These are phyloP conservation scores for Eucalyptus polybractea DNA, from an alignment of 345 rosid species.

Conservation along the genomic window DNA sequence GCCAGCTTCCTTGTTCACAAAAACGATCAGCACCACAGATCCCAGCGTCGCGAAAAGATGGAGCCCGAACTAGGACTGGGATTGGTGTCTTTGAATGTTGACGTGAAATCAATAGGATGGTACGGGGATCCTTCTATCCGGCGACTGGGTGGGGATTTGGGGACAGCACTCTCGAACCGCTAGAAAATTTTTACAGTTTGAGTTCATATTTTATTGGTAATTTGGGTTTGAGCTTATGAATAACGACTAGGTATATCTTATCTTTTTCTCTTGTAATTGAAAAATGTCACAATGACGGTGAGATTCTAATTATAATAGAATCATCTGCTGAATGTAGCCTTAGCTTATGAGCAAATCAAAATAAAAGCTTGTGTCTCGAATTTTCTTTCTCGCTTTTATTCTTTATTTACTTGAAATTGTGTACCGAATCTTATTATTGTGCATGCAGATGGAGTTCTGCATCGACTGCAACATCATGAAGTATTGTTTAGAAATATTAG, in stretches of 20 bases:
- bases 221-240: too few relatives aligned
- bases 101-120: fast-evolving
- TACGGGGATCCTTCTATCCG: fast-evolving
- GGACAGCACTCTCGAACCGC: fast-evolving
- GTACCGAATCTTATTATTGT: neutral
- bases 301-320: too few relatives aligned
- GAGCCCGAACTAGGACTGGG: neutral
- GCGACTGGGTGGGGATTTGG: fast-evolving
- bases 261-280: too few relatives aligned
- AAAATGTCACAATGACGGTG: too few relatives aligned
- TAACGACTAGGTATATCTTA: fast-evolving
- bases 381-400: fast-evolving
- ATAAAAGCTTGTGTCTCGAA: neutral
- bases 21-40: neutral
- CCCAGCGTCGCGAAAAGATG: neutral
- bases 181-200: too few relatives aligned
- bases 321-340: fast-evolving
- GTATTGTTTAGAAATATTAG: neutral
- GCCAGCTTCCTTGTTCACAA: neutral
- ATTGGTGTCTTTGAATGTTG: fast-evolving
- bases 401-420: too few relatives aligned
- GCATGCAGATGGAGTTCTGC: neutral
- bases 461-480: neutral
- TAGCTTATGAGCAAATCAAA: neutral
- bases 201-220: too few relatives aligned